A percentile compares a stretch with the other conserved stretches of the same genome.
phyloP scores from a whole-genome alignment of 257 asterid genomes.

The Fraxinus excelsior region DNA sequence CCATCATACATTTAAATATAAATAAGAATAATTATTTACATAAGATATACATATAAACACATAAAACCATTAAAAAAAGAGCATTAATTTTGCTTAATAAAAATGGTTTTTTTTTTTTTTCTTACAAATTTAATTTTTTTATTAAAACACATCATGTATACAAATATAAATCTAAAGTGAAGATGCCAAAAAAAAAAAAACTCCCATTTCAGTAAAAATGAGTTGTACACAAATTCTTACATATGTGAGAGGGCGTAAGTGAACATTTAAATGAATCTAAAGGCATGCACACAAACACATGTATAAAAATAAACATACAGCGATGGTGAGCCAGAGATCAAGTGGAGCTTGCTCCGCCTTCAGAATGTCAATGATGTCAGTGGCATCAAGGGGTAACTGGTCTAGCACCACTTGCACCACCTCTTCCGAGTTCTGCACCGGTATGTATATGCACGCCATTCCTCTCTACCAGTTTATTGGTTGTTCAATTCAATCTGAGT shows the following conservation, averaged over 20 bases:
- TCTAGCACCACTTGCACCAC: slow-evolving; percentile 92
- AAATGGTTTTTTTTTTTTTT: background rate
- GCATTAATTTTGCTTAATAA: background rate
- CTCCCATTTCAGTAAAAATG: too few relatives aligned
- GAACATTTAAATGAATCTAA: too few relatives aligned
- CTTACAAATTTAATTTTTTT: background rate
- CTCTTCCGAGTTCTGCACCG: slow-evolving; percentile 95
- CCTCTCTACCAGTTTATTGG: background rate
- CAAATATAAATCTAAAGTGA: slow-evolving; percentile 16
- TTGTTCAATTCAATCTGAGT: too few relatives aligned
- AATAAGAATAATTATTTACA: background rate
- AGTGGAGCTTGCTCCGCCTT: slow-evolving; percentile 99
- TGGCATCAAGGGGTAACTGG: slow-evolving; percentile 95
- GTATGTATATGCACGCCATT: slow-evolving; percentile 81
- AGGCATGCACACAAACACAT: background rate
- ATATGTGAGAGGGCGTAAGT: too few relatives aligned
- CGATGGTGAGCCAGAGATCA: slow-evolving; percentile 92
- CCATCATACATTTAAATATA: background rate
- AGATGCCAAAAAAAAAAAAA: slow-evolving; percentile 1
- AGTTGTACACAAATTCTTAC: too few relatives aligned
- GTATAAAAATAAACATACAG: slow-evolving; percentile 37
- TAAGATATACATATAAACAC: background rate
- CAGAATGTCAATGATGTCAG: slow-evolving; percentile 91
- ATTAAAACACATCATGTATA: background rate
- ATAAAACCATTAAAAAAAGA: background rate